Conservation (phyloP, 2,329 filamentous ascomycete genomes). For the Scolecobasidium constrictum region DNA sequence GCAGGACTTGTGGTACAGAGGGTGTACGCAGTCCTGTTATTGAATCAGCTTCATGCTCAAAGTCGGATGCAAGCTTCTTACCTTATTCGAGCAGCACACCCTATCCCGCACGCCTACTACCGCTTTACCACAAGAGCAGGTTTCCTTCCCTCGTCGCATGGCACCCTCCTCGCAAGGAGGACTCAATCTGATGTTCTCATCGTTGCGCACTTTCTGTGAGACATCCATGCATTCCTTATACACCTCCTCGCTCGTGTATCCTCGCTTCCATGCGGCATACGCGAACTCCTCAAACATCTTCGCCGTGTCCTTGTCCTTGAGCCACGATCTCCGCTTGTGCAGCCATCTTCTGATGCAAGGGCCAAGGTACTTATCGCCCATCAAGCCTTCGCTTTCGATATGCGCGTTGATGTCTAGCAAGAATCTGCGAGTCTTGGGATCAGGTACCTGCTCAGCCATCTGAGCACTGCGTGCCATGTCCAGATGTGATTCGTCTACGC, state of each 20-base stretch:
- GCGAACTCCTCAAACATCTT: not conserved
- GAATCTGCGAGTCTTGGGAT: not conserved
- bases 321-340: not conserved
- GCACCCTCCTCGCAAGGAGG: not conserved
- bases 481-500: constrained; percentile 19
- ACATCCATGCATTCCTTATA: not conserved
- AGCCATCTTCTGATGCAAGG: not conserved
- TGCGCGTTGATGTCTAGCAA: not conserved
- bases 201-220: not conserved
- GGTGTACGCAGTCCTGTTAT: not conserved
- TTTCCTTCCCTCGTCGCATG: not conserved
- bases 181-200: not conserved
- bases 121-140: too few relatives aligned
- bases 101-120: not conserved
- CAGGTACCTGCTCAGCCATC: not conserved
- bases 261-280: not conserved
- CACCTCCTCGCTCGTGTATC: not conserved
- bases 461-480: not conserved
- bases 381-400: not conserved
- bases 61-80: not conserved
- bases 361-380: not conserved
- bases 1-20: not conserved
- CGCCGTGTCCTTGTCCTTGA: not conserved
- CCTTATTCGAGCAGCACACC: not conserved
- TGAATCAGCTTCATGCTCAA: not conserved